Conservation (phyloP, 2,329 filamentous ascomycete species). For the Fusarium sp. region DNA sequence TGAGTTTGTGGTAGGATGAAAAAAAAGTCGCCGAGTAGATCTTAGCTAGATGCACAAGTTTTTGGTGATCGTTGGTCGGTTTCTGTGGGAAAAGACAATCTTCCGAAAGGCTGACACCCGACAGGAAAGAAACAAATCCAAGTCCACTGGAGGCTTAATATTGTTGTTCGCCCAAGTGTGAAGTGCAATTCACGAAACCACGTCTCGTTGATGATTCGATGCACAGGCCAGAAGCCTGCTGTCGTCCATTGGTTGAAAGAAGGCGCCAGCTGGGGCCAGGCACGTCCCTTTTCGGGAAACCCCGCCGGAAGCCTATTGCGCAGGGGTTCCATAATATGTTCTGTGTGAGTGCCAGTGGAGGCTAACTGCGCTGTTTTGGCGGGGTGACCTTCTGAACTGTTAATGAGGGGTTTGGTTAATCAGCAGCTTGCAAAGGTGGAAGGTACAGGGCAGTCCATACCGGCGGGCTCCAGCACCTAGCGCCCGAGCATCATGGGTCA, state of each 20-base stretch:
- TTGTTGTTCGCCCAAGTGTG: constrained; percentile 36
- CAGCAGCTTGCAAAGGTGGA: constrained; percentile 2
- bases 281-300: constrained; percentile 27
- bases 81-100: neutral
- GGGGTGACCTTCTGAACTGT: constrained; percentile 26
- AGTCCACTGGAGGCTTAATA: constrained; percentile 23
- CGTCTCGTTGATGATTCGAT: constrained; percentile 45
- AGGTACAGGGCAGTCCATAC: neutral
- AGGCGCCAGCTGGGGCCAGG: constrained; percentile 29
- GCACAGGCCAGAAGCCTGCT: constrained; percentile 38
- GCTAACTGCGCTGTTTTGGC: constrained; percentile 17
- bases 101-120: neutral
- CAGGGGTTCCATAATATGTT: neutral
- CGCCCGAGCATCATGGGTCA: constrained; percentile 29
- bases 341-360: neutral
- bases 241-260: constrained; percentile 39
- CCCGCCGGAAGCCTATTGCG: constrained; percentile 19
- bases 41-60: neutral
- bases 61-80: neutral
- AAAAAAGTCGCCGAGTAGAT: constrained; percentile 7
- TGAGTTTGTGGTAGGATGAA: constrained; percentile 2
- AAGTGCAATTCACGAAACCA: constrained; percentile 41
- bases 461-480: constrained; percentile 14
- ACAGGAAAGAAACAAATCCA: constrained; percentile 29
- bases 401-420: constrained; percentile 23